Conservation (phyloP, 2,329 filamentous ascomycete genomes). For the Diplocarpon rosae region DNA sequence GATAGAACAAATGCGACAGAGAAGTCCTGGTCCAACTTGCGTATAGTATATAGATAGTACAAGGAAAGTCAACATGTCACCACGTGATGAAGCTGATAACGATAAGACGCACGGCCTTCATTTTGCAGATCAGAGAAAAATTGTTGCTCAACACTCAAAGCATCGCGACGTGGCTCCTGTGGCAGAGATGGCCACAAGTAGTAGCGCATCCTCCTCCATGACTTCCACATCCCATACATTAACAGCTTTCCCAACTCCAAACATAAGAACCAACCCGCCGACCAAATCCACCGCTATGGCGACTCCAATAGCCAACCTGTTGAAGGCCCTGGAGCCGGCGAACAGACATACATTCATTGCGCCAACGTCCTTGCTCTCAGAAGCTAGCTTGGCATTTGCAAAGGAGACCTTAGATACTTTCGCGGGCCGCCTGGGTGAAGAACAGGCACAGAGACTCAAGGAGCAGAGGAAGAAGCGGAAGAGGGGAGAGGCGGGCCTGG, state of each 20-base stretch:
- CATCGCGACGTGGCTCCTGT: not conserved
- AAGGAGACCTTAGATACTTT: constrained; percentile 73
- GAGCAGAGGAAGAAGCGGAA: constrained; percentile 68
- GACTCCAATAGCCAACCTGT: constrained; percentile 17
- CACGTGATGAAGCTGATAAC: too few species aligned
- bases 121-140: not conserved
- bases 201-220: constrained; percentile 46
- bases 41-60: too few species aligned
- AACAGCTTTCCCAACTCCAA: constrained; percentile 35
- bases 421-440: constrained; percentile 60
- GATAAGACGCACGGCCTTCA: not conserved
- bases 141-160: not conserved
- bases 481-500: constrained; percentile 41
- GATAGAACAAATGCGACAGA: too few species aligned
- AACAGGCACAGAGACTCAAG: constrained; percentile 58
- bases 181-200: constrained; percentile 20
- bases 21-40: too few species aligned
- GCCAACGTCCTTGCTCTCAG: constrained; percentile 54
- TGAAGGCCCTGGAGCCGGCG: constrained; percentile 18
- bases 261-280: constrained; percentile 29
- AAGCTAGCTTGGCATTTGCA: constrained; percentile 61
- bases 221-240: constrained; percentile 56
- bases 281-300: constrained; percentile 13
- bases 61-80: too few species aligned
- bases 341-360: constrained; percentile 52